Percentiles rank a stretch among this genome's conserved stretches.
These are phyloP conservation scores for Chlamydomonas sp. DNA, from an alignment of 139 green algal genomes.

Conservation along the genomic window DNA sequence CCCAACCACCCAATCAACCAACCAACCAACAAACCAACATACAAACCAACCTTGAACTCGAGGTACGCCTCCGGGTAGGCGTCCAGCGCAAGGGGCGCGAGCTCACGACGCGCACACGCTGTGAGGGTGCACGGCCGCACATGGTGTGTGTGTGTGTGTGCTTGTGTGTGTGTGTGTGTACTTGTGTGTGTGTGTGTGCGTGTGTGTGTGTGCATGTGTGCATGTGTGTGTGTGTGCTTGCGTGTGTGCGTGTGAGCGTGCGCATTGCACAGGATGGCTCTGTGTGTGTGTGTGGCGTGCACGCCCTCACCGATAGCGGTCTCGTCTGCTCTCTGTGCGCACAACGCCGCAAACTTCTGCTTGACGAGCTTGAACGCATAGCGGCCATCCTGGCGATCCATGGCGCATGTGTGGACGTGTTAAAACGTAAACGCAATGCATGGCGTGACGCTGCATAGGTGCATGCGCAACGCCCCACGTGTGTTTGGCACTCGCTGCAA, in stretches of 20 bases:
- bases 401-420: no score
- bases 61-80: conserved; percentile 65
- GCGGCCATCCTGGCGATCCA: background rate
- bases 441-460: no score
- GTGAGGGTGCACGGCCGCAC: background rate
- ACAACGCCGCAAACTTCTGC: conserved; percentile 3
- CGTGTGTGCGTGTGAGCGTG: background rate
- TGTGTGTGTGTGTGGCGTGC: background rate
- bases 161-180: no score
- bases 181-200: no score
- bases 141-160: no score
- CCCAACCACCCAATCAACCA: no score
- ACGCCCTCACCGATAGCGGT: conserved; percentile 1
- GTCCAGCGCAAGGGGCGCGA: conserved; percentile 54
- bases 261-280: background rate
- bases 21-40: no score
- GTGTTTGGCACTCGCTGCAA: no score
- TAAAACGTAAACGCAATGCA: no score
- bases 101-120: conserved; percentile 42
- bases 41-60: conserved; percentile 58
- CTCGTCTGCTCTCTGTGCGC: background rate
- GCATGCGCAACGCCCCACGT: no score
- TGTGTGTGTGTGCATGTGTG: no score
- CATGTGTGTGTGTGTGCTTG: no score
- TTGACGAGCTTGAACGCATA: conserved; percentile 10